A percentile compares a stretch with the other conserved stretches of the same genome.
These are phyloP conservation scores for Lachnellula suecica DNA, from an alignment of 2,329 filamentous ascomycete species.

Conservation along the genomic window DNA sequence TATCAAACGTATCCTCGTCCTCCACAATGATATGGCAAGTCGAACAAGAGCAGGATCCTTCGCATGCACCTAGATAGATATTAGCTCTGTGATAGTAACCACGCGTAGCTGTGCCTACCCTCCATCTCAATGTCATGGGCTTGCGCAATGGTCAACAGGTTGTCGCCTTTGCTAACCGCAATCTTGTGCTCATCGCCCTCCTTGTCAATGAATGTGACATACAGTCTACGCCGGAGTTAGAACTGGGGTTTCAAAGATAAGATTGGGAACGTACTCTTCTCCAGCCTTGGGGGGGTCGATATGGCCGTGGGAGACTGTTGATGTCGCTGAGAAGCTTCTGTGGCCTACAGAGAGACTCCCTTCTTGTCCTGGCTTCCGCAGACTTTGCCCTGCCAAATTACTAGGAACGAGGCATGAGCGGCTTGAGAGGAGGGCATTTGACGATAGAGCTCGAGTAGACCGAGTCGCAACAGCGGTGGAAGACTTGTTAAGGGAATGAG, in stretches of 20 bases:
- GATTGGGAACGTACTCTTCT: conserved; percentile 68
- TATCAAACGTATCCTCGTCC: conserved; percentile 60
- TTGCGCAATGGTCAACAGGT: conserved; percentile 92
- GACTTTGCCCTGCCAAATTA: not conserved
- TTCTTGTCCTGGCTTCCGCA: not conserved
- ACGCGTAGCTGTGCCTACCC: conserved; percentile 45
- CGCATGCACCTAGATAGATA: conserved; percentile 68
- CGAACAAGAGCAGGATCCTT: conserved; percentile 75
- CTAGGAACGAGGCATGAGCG: not conserved
- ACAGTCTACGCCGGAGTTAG: conserved; percentile 55
- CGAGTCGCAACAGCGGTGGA: conserved; percentile 8
- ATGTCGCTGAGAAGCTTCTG: conserved; percentile 63
- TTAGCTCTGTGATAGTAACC: not conserved
- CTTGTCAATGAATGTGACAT: conserved; percentile 92
- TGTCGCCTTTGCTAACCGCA: conserved; percentile 82
- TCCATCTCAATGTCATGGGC: conserved; percentile 97
- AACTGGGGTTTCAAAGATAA: conserved; percentile 4
- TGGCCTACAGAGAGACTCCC: not conserved
- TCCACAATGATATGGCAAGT: conserved; percentile 75
- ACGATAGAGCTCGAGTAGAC: conserved; percentile 5
- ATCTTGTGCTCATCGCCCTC: conserved; percentile 75
- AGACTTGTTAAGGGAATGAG: conserved; percentile 13
- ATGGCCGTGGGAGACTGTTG: conserved; percentile 69
- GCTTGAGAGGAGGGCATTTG: not conserved
- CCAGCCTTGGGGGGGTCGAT: conserved; percentile 81